phyloP scores from a whole-genome alignment of 257 asterid genomes.

The Linaria vulgaris region DNA sequence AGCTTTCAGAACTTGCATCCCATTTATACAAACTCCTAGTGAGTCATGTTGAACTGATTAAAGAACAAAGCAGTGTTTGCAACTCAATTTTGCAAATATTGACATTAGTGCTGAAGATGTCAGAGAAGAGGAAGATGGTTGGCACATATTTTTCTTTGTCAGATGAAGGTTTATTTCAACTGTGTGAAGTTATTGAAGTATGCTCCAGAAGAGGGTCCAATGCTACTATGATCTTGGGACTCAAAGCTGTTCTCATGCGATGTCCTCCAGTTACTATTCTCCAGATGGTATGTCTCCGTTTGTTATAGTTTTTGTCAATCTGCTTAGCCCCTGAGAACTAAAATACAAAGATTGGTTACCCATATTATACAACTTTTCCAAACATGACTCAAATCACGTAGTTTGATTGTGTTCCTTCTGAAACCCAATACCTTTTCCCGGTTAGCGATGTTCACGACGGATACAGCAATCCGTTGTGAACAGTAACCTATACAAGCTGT shows the following conservation, averaged over 20 bases:
- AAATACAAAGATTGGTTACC: too few relatives aligned
- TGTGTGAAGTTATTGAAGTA: constrained; percentile 59
- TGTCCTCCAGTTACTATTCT: constrained; percentile 62
- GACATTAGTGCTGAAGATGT: constrained; percentile 60
- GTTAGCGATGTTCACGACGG: background rate
- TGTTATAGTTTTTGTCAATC: constrained; percentile 1
- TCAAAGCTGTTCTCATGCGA: constrained; percentile 72
- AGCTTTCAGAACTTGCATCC: constrained; percentile 74
- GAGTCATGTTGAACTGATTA: constrained; percentile 35
- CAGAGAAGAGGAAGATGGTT: constrained; percentile 71
- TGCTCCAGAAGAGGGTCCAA: constrained; percentile 39
- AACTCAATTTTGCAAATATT: constrained; percentile 58
- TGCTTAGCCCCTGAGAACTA: too few relatives aligned
- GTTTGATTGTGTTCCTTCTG: background rate
- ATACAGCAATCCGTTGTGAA: background rate
- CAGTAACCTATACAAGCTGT: background rate
- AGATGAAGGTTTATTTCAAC: constrained; percentile 48
- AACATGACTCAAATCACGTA: background rate
- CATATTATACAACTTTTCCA: background rate
- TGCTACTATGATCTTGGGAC: constrained; percentile 54
- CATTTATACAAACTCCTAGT: constrained; percentile 63
- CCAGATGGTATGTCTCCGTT: constrained; percentile 52
- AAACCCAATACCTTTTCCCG: background rate
- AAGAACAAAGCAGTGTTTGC: constrained; percentile 38
- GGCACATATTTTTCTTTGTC: constrained; percentile 79